Percentiles rank a stretch among this genome's conserved stretches.
These are phyloP conservation scores for Gossypium rotundifolium DNA, from an alignment of 345 rosid genomes.

Conservation along the genomic window DNA sequence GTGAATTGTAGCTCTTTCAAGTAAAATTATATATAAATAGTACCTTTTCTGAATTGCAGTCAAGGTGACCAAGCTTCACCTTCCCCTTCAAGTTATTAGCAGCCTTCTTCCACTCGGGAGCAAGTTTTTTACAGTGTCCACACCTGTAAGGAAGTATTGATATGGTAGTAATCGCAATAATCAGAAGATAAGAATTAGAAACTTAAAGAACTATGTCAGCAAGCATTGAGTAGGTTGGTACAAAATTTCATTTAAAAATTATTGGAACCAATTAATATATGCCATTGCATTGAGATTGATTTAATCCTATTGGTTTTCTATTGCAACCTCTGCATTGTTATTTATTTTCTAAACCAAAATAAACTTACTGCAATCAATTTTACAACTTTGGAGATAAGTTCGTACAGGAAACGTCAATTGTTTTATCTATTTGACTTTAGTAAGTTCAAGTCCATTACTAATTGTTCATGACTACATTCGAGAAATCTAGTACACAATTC, in stretches of 20 bases:
- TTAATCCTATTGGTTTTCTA: neutral
- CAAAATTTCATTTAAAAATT: neutral
- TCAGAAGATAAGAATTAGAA: neutral
- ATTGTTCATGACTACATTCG: neutral
- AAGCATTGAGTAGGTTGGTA: neutral
- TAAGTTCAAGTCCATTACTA: neutral
- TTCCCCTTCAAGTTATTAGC: slow-evolving; percentile 79
- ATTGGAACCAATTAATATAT: neutral
- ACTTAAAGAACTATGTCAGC: neutral
- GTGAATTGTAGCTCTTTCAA: neutral
- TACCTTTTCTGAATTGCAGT: slow-evolving; percentile 87
- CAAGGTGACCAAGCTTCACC: slow-evolving; percentile 89
- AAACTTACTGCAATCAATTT: neutral
- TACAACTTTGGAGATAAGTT: neutral
- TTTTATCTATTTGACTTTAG: neutral
- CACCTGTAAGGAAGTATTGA: slow-evolving; percentile 51
- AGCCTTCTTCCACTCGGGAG: slow-evolving; percentile 98
- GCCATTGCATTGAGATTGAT: neutral
- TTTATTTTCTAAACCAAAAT: neutral
- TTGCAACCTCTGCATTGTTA: neutral
- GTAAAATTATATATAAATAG: slow-evolving; percentile 1
- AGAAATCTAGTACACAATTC: neutral
- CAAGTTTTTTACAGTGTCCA: slow-evolving; percentile 91
- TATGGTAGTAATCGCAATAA: slow-evolving; percentile 3
- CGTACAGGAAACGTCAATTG: neutral